Evolutionary conservation across 805 yeast species (phyloP).

Genomic region (Pichia deserticola): DNA sequence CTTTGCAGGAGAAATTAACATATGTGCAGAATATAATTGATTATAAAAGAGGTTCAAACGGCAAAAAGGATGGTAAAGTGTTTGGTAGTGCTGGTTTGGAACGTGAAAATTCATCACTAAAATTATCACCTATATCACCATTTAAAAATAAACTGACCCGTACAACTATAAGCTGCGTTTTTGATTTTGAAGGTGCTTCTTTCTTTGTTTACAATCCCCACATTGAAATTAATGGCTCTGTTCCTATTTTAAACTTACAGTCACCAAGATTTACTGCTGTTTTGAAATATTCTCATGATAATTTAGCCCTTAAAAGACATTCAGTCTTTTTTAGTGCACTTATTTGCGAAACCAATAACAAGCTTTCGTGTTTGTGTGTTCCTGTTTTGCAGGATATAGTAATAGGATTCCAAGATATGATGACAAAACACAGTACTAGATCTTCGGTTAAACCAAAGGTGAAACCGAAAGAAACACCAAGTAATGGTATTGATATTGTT

Average conservation of each 20-base stretch:
- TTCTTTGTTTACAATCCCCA: constrained; percentile 42
- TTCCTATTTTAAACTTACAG: constrained; percentile 52
- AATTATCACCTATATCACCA: not conserved
- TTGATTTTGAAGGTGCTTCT: constrained; percentile 64
- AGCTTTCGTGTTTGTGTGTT: constrained; percentile 64
- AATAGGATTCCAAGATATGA: constrained; percentile 40
- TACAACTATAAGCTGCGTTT: constrained; percentile 40
- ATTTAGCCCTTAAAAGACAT: constrained; percentile 33
- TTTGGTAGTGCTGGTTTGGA: no score
- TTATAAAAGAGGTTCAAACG: not conserved
- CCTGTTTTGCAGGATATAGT: constrained; percentile 64
- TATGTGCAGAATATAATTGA: constrained; percentile 6
- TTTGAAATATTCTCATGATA: constrained; percentile 42
- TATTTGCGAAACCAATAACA: constrained; percentile 67
- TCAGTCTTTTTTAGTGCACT: constrained; percentile 43
- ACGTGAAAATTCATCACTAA: no score
- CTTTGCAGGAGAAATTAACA: constrained; percentile 23
- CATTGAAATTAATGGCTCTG: constrained; percentile 31
- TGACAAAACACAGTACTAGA: constrained; percentile 33
- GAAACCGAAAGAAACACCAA: not conserved
- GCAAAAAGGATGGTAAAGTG: no score
- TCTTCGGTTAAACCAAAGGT: not conserved
- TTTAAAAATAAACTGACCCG: not conserved
- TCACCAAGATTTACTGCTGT: constrained; percentile 68
- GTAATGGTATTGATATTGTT: constrained; percentile 30